A percentile compares a stretch with the other conserved stretches of the same genome.
These are phyloP conservation scores for Raphanus raphanistrum DNA, from an alignment of 345 rosid species.

Conservation along the genomic window DNA sequence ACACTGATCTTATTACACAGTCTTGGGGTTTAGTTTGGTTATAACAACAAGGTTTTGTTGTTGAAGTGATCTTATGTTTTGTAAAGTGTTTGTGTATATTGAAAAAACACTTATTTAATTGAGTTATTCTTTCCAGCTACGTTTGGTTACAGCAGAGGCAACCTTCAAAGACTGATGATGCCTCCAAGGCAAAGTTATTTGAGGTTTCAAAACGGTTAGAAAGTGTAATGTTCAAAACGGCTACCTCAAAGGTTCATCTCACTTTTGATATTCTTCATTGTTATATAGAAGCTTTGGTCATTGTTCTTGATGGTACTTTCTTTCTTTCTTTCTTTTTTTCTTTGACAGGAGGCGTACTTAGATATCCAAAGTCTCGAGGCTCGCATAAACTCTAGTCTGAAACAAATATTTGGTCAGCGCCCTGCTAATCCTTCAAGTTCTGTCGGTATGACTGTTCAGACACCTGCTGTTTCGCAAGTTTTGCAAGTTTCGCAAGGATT, in stretches of 20 bases:
- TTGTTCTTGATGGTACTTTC: constrained; percentile 13
- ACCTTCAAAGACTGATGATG: constrained; percentile 44
- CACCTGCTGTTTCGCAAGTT: constrained; percentile 72
- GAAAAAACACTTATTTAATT: constrained; percentile 16
- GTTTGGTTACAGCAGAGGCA: constrained; percentile 56
- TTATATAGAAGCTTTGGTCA: not conserved
- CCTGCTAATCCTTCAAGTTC: constrained; percentile 58
- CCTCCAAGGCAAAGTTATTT: constrained; percentile 46
- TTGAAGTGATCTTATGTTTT: constrained; percentile 19
- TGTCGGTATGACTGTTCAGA: constrained; percentile 72
- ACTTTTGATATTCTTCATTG: constrained; percentile 24
- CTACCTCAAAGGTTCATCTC: constrained; percentile 60
- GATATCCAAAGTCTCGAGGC: constrained; percentile 59
- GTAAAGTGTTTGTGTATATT: not conserved
- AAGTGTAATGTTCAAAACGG: constrained; percentile 56
- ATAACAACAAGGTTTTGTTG: not conserved
- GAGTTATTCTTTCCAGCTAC: constrained; percentile 44
- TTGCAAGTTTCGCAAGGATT: constrained; percentile 56
- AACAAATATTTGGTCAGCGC: constrained; percentile 45
- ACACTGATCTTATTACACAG: not conserved
- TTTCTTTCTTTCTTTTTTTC: constrained; percentile 19
- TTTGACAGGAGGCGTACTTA: constrained; percentile 72
- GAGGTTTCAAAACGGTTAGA: constrained; percentile 79
- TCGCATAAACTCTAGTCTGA: constrained; percentile 54
- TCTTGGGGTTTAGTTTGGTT: constrained; percentile 1